phyloP scores from a whole-genome alignment of 1,139 yeast genomes.

The Blastobotrys indianensis region DNA sequence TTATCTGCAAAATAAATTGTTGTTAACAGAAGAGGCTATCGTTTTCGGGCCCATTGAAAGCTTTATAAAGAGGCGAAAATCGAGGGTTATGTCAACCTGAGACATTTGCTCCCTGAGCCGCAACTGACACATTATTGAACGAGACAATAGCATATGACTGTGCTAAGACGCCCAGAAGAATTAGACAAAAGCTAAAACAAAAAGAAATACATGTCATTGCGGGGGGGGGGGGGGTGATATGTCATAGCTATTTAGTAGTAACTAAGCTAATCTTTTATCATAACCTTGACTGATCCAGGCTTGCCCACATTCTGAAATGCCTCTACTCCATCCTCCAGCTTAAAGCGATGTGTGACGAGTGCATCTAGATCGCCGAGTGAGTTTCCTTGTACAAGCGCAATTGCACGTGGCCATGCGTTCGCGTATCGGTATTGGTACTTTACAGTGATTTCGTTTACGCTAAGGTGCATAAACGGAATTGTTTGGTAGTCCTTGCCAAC shows the following conservation, averaged over 20 bases:
- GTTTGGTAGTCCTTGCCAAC: constrained; percentile 59
- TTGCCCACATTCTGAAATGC: constrained; percentile 67
- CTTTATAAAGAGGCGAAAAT: no score
- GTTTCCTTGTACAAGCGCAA: constrained; percentile 57
- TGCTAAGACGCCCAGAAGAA: no score
- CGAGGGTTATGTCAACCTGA: no score
- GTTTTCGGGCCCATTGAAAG: no score
- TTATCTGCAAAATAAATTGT: no score
- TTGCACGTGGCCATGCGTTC: constrained; percentile 66
- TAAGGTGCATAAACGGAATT: constrained; percentile 70
- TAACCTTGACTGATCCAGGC: constrained; percentile 55
- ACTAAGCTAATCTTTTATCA: constrained; percentile 44
- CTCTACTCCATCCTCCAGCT: constrained; percentile 66
- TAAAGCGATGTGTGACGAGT: constrained; percentile 72
- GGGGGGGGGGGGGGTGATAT: no score
- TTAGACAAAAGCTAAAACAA: no score
- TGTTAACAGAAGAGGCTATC: no score
- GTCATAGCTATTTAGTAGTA: constrained; percentile 5
- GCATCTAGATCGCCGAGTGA: constrained; percentile 55
- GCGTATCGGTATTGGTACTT: constrained; percentile 81
- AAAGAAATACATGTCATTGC: no score
- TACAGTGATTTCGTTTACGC: constrained; percentile 62
- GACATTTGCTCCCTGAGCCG: no score
- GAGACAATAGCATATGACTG: no score
- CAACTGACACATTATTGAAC: no score